Evolutionary conservation across 2,329 filamentous ascomycete species (phyloP).

Genomic region (Incumbomyces delicatus): DNA sequence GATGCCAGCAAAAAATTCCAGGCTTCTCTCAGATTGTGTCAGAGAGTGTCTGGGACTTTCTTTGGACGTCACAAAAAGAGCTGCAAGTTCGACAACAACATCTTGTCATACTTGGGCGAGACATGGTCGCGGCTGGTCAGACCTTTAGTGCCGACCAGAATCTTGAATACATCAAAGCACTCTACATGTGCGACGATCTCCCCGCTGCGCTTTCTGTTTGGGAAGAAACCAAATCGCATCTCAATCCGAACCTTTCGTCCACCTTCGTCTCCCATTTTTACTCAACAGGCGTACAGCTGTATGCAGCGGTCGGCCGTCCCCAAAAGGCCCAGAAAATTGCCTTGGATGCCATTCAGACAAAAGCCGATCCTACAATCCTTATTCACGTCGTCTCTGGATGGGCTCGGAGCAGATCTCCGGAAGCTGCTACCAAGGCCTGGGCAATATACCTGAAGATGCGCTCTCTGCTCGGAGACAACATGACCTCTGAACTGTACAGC

Average conservation of each 20-base stretch:
- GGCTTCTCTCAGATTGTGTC: constrained; percentile 49
- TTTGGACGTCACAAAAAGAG: constrained; percentile 53
- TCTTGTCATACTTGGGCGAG: constrained; percentile 52
- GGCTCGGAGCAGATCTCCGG: constrained; percentile 42
- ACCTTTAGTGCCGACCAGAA: constrained; percentile 49
- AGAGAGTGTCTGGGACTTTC: constrained; percentile 48
- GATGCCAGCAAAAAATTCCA: constrained; percentile 38
- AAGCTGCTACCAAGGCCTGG: constrained; percentile 54
- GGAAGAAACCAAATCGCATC: constrained; percentile 34
- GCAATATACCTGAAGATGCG: constrained; percentile 56
- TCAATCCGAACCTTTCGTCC: background rate
- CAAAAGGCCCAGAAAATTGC: constrained; percentile 42
- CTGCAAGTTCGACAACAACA: constrained; percentile 48
- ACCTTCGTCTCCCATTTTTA: constrained; percentile 27
- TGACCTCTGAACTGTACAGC: constrained; percentile 69
- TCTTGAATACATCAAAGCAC: constrained; percentile 57
- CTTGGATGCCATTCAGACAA: constrained; percentile 27
- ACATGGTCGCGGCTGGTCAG: constrained; percentile 53
- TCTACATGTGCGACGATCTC: constrained; percentile 54
- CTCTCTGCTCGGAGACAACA: constrained; percentile 47
- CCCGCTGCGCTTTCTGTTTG: constrained; percentile 54
- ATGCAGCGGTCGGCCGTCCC: constrained; percentile 38
- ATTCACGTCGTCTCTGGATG: constrained; percentile 62
- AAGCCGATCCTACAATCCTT: constrained; percentile 25
- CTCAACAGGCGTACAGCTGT: constrained; percentile 42